These are phyloP conservation scores for Fusarium tanahbumbuense DNA, from an alignment of 2,329 filamentous ascomycete genomes.

Conservation along the genomic window DNA sequence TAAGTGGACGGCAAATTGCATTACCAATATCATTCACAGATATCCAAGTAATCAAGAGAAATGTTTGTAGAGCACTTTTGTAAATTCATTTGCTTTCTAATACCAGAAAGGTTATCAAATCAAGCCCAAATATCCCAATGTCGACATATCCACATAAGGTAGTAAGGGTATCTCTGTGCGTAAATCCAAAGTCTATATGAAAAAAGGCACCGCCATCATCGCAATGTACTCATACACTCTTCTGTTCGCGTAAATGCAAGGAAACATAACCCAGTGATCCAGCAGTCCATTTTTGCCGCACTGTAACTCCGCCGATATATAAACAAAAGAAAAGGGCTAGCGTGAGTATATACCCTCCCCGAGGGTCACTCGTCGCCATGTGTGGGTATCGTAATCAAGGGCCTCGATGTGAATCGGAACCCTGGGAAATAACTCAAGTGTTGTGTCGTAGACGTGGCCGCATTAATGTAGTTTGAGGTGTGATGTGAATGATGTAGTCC, in stretches of 20 bases:
- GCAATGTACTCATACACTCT: conserved; percentile 26
- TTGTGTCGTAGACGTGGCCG: conserved; percentile 43
- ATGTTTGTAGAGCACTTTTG: conserved; percentile 3
- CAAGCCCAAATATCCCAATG: conserved; percentile 25
- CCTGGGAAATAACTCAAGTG: conserved; percentile 15
- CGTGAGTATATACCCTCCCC: conserved; percentile 21
- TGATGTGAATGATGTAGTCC: conserved; percentile 20
- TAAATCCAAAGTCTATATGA: conserved; percentile 31
- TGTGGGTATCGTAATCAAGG: conserved; percentile 45
- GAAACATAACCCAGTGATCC: conserved; percentile 15
- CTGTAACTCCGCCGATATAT: conserved; percentile 24
- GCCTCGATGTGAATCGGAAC: conserved; percentile 20
- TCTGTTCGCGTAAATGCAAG: conserved; percentile 6
- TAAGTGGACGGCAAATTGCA: too few relatives aligned
- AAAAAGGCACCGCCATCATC: conserved; percentile 23
- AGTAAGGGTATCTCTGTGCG: conserved; percentile 37
- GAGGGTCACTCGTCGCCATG: conserved; percentile 16
- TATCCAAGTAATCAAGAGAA: background rate
- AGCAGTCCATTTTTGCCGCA: conserved; percentile 10
- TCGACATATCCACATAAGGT: conserved; percentile 30
- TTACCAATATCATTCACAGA: background rate
- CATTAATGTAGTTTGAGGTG: conserved; percentile 40
- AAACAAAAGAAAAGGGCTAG: conserved; percentile 30
- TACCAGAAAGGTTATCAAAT: conserved; percentile 7
- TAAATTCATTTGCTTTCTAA: conserved; percentile 10